These are phyloP conservation scores for Alternaria brassicicola DNA, from an alignment of 2,329 filamentous ascomycete species.

Conservation along the genomic window DNA sequence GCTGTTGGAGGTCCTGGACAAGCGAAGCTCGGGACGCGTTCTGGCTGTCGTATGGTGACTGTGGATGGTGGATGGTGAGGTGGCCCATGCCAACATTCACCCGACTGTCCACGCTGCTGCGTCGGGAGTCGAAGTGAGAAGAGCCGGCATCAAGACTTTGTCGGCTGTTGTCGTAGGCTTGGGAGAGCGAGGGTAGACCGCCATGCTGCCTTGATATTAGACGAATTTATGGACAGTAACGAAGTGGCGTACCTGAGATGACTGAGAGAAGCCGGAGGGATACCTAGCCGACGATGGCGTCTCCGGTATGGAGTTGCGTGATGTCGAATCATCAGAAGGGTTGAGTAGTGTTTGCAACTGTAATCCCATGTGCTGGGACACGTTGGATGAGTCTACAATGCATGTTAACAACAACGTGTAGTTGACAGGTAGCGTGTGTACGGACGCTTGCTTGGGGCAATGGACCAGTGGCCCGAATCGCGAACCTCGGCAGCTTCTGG, in stretches of 20 bases:
- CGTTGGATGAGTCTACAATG: conserved; percentile 49
- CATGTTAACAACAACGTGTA: conserved; percentile 19
- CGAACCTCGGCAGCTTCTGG: conserved; percentile 57
- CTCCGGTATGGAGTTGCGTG: conserved; percentile 51
- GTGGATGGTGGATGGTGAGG: conserved; percentile 69
- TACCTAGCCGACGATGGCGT: conserved; percentile 51
- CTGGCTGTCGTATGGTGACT: conserved; percentile 75
- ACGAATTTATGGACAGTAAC: neutral
- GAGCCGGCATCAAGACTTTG: conserved; percentile 57
- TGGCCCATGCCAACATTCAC: conserved; percentile 75
- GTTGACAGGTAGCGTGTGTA: conserved; percentile 5
- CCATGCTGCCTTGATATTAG: conserved; percentile 38
- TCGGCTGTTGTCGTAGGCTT: conserved; percentile 56
- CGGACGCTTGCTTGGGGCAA: conserved; percentile 63
- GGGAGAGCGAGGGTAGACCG: conserved; percentile 64
- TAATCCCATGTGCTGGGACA: conserved; percentile 55
- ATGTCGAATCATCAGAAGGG: conserved; percentile 55
- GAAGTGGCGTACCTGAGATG: conserved; percentile 31
- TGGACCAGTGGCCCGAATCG: conserved; percentile 66
- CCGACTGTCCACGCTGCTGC: conserved; percentile 80
- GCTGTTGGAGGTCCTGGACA: conserved; percentile 71
- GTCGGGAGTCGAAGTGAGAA: conserved; percentile 63
- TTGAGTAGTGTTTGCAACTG: conserved; percentile 59
- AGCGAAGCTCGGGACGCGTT: conserved; percentile 79
- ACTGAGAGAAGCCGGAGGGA: conserved; percentile 36